phyloP scores from a whole-genome alignment of 225 moss, liverwort and hornwort genomes.

The Climacium dendroides region DNA sequence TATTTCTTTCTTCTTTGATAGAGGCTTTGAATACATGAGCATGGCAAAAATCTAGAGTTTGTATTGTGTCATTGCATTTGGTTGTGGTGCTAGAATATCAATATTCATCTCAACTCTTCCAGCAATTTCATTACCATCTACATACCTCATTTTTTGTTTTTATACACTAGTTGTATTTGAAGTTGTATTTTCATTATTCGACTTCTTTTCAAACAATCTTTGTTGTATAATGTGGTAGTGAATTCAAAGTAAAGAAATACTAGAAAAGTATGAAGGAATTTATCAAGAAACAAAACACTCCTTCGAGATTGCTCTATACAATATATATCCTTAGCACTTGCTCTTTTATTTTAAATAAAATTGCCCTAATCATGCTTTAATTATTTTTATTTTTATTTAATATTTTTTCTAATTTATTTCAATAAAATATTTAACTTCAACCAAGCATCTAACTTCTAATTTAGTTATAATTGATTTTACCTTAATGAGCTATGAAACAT shows the following conservation, averaged over 20 bases:
- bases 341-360: too few species aligned
- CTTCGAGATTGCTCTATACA: too few species aligned
- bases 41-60: neutral
- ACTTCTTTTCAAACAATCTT: neutral
- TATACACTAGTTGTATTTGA: too few species aligned
- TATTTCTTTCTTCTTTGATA: neutral
- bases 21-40: neutral
- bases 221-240: neutral
- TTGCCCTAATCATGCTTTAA: too few species aligned
- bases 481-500: neutral
- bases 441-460: too few species aligned
- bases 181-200: neutral
- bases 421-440: too few species aligned
- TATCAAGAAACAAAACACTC: neutral
- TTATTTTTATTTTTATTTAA: too few species aligned
- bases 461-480: neutral
- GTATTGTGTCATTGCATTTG: neutral
- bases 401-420: neutral
- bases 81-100: accelerated
- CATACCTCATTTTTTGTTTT: accelerated
- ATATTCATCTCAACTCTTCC: neutral
- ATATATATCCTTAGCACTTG: too few species aligned
- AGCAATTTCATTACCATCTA: neutral
- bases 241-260: neutral
- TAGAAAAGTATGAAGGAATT: neutral